A percentile compares a stretch with the other conserved stretches of the same genome.
Conservation (phyloP, 2,329 filamentous ascomycete genomes). For the Orbilia oligospora region DNA sequence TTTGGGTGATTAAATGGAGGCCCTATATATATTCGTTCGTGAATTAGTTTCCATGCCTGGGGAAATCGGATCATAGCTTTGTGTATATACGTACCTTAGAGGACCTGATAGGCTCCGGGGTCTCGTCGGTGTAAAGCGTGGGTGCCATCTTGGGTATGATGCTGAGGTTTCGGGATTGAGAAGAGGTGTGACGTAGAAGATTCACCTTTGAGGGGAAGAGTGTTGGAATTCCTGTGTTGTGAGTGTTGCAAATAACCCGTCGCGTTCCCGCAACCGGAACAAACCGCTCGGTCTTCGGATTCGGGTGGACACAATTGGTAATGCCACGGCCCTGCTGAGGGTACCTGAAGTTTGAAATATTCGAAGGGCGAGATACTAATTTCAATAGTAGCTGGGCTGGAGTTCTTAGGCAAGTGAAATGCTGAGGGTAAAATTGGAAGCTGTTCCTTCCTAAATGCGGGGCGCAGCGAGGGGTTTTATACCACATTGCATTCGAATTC, state of each 20-base stretch:
- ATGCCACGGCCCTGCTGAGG: not conserved
- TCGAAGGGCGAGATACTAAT: not conserved
- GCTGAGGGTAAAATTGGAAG: not conserved
- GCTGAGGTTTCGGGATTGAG: not conserved
- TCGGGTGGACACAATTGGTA: not conserved
- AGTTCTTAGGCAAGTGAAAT: not conserved
- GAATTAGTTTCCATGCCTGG: not conserved
- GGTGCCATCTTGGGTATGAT: conserved; percentile 66
- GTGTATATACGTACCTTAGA: conserved; percentile 67
- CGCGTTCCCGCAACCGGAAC: not conserved
- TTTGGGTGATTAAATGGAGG: conserved; percentile 71
- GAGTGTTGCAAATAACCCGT: not conserved
- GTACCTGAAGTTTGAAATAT: not conserved
- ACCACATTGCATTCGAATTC: conserved; percentile 17
- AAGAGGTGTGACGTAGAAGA: conserved; percentile 1
- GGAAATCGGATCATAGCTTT: no score
- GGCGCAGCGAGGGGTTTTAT: conserved; percentile 23
- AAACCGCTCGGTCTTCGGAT: conserved; percentile 3
- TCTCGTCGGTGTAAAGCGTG: conserved; percentile 68
- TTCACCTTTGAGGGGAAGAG: not conserved
- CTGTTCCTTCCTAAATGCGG: conserved; percentile 5
- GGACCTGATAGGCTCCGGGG: conserved; percentile 69
- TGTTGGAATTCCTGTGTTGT: conserved; percentile 18
- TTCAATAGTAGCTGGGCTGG: not conserved
- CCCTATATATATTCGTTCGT: conserved; percentile 65